Conservation (phyloP, 495 filamentous ascomycete species). For the Copromyces sp. region DNA sequence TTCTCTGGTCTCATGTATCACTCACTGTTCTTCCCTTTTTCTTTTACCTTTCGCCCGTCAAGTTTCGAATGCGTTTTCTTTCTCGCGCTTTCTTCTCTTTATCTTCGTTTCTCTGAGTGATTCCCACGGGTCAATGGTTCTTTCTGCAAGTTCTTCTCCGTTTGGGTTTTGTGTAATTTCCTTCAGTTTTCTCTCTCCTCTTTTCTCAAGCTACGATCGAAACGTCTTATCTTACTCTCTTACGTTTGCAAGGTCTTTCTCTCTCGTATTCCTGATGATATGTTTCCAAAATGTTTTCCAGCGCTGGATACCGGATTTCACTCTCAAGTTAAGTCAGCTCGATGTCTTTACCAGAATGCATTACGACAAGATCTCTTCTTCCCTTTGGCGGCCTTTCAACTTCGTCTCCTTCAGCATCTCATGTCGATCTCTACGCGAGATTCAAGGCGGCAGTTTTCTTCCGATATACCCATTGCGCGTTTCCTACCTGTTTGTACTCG, state of each 20-base stretch:
- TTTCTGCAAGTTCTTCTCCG: slow-evolving; percentile 3
- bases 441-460: neutral
- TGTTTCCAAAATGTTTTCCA: neutral
- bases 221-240: slow-evolving; percentile 8
- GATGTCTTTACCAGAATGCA: neutral
- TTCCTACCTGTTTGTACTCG: neutral
- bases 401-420: neutral
- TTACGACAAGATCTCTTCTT: neutral
- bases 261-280: slow-evolving; percentile 8
- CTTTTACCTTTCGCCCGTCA: neutral
- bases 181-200: slow-evolving; percentile 3
- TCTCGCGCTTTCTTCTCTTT: neutral
- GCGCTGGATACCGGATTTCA: neutral
- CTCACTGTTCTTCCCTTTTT: slow-evolving; percentile 1
- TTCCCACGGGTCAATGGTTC: neutral
- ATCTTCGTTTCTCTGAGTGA: neutral
- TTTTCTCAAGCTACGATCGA: neutral
- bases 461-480: neutral
- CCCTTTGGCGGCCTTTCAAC: neutral
- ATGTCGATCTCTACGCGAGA: neutral
- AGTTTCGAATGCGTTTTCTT: slow-evolving; percentile 1
- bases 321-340: neutral
- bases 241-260: slow-evolving; percentile 4
- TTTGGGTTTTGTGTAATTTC: slow-evolving; percentile 5
- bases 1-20: slow-evolving; percentile 17